Conservation (phyloP, 805 yeast genomes). For the Kodamaea kaohsiungensis region DNA sequence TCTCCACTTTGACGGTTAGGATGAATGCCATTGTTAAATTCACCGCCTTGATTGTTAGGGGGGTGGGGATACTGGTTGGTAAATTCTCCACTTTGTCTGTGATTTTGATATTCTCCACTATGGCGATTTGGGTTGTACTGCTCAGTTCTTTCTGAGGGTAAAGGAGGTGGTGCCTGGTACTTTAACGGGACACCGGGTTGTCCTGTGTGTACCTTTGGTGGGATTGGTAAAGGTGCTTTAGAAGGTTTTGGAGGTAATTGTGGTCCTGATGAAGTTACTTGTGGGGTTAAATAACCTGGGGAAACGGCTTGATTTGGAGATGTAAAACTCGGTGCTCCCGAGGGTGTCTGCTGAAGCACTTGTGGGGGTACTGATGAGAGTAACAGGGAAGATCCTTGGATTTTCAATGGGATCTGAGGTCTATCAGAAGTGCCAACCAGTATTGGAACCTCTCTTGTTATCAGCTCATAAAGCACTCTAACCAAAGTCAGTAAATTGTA, state of each 20-base stretch:
- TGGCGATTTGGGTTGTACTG: background rate
- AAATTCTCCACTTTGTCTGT: background rate
- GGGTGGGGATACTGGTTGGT: background rate
- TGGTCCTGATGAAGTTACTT: constrained; percentile 16
- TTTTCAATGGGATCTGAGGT: background rate
- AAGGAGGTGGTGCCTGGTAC: constrained; percentile 34
- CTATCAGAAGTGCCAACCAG: background rate
- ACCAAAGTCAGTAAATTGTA: constrained; percentile 35
- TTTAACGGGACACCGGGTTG: constrained; percentile 26
- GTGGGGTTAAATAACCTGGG: constrained; percentile 4
- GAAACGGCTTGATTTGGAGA: background rate
- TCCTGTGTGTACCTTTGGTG: constrained; percentile 11
- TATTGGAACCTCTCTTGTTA: constrained; percentile 48
- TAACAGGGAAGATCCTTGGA: background rate
- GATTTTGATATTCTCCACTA: background rate
- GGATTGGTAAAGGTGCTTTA: constrained; percentile 4
- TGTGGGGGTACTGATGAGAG: constrained; percentile 9
- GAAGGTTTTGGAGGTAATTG: constrained; percentile 26
- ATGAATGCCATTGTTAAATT: background rate
- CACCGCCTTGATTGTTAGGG: background rate
- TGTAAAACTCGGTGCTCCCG: background rate
- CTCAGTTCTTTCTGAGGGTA: constrained; percentile 16
- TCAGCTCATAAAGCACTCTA: constrained; percentile 14
- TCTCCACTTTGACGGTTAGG: constrained; percentile 1
- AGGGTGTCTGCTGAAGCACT: background rate